Base-by-base conservation (phyloP, 2,329 filamentous ascomycete genomes). In the Clonostachys chloroleuca region DNA sequence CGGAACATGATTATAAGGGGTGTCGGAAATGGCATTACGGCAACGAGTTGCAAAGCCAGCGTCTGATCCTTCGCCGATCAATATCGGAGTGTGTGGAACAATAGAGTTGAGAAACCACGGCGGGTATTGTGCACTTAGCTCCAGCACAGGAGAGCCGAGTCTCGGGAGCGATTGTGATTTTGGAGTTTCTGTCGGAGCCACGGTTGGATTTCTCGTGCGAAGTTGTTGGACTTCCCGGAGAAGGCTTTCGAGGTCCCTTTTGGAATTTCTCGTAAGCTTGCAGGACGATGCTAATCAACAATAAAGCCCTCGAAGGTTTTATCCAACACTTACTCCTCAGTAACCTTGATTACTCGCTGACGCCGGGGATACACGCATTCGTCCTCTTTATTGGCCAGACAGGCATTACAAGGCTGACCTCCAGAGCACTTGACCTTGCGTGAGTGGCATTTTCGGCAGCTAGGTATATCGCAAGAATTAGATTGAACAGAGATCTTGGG, bases 11-110 rank as follows among this genome's bases (percentile, higher is more conserved):
- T 54, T 59, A 24, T 58, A 58, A 1, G 56, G 54, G 5, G 56
- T 54, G 8, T 60, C 56, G 0, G 64, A 58, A 12, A 67, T 59
- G 16, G 60, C 62, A 50, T 67, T 65, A 7, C 65, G 53, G 43
- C 67, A 62, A 2, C 65, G 63, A 0, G 65, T 66, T 2, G 64
- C 64, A 36, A 67, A 68, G 12, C 63, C 63, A 12, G 60, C 56
- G 37, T 67, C 64, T 13, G 65, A 63, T 1, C 62, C 62, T 44
- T 68, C 65, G n/a, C 60, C 62, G 34, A 68, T 60, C 16, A 65
- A 50, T 13, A 65, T 59, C 2, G 64, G 64, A 3, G 61, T 64
- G 34, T 63, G 59, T 18, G 61, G 58, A 13, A 62, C 56, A 43
- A 57, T 61, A 50, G 62, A 59, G 33, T 61, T 56, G 20, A 64